Percentiles rank a stretch among this genome's conserved stretches.
Conservation (phyloP, 257 asterid species). For the Solanum rostratum region DNA sequence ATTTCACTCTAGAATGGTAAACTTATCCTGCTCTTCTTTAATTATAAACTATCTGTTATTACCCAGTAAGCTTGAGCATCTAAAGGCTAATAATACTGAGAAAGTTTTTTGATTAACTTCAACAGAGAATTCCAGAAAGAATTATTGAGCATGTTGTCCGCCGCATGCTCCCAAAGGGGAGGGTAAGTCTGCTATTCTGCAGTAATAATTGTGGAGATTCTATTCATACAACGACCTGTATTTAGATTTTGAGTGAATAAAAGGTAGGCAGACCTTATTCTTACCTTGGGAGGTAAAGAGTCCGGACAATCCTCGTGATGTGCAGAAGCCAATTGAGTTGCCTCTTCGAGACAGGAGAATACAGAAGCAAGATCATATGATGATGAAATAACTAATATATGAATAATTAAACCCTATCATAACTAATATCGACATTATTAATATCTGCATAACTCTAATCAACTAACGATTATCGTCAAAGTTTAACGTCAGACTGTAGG, state of each 20-base stretch:
- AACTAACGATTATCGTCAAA: background rate
- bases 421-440: background rate
- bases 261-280: too few relatives aligned
- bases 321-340: conserved; percentile 60
- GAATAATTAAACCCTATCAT: background rate
- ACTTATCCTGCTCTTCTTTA: background rate
- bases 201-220: background rate
- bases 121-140: conserved; percentile 82
- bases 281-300: conserved; percentile 8
- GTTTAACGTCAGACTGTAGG: background rate
- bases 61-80: background rate
- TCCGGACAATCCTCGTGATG: conserved; percentile 81
- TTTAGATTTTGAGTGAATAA: background rate
- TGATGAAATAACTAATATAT: background rate
- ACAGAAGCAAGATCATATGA: conserved; percentile 10
- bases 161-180: conserved; percentile 97
- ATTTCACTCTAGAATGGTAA: background rate
- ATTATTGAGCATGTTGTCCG: conserved; percentile 95
- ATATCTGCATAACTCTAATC: too few relatives aligned
- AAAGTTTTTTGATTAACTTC: conserved; percentile 84
- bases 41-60: background rate
- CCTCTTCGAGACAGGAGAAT: conserved; percentile 90
- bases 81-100: conserved; percentile 82
- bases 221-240: background rate
- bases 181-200: conserved; percentile 35